Evolutionary conservation across 768 basidiomycete species (phyloP).

Genomic region (Amanita inopinata): DNA sequence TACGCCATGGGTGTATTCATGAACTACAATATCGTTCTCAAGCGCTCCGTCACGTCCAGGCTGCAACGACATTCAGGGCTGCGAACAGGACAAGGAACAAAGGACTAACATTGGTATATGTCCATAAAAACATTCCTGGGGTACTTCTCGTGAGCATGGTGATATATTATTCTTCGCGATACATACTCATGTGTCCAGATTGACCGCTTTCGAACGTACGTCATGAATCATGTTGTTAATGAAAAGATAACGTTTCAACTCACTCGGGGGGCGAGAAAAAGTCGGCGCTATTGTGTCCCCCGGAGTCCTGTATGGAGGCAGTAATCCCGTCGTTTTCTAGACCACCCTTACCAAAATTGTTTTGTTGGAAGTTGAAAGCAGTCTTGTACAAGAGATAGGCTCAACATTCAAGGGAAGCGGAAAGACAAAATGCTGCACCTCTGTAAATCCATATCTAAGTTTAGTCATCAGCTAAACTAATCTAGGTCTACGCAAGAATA

Average conservation of each 20-base stretch:
- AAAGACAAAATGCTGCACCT: constrained; percentile 15
- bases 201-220: no score
- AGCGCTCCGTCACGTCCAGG: constrained; percentile 61
- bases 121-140: constrained; percentile 20
- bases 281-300: constrained; percentile 32
- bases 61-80: constrained; percentile 14
- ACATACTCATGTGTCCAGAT: neutral
- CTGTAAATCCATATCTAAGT: no score
- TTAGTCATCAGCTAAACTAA: constrained; percentile 36
- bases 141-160: neutral
- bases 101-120: constrained; percentile 13
- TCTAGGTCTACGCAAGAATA: neutral
- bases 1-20: constrained; percentile 45
- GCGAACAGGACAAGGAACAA: neutral
- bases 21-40: no score
- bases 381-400: neutral
- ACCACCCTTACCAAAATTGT: constrained; percentile 47
- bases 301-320: constrained; percentile 38
- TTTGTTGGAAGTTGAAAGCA: constrained; percentile 47
- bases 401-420: neutral
- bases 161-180: neutral
- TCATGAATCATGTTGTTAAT: constrained; percentile 10
- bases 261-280: constrained; percentile 35
- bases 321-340: constrained; percentile 50
- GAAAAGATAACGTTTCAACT: constrained; percentile 13